phyloP scores from a whole-genome alignment of 1,284 basidiomycete genomes.

The Sanghuangporus sanghuang region DNA sequence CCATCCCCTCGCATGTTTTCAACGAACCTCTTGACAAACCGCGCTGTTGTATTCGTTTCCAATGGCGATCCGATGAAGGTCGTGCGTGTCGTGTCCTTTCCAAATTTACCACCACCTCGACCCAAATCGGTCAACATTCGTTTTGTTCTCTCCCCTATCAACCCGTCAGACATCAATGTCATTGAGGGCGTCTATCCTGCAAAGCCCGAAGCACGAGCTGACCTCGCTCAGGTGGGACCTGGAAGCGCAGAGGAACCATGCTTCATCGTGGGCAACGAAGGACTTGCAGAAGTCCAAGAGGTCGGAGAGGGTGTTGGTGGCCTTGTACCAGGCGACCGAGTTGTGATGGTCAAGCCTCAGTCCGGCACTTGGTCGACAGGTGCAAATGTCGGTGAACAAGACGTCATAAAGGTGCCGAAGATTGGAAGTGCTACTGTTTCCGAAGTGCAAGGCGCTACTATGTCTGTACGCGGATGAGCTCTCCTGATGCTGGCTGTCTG shows the following conservation, averaged over 20 bases:
- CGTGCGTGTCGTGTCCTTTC: conserved; percentile 48
- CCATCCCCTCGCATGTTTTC: conserved; percentile 9
- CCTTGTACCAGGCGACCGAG: conserved; percentile 63
- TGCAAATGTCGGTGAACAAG: conserved; percentile 45
- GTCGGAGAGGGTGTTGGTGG: conserved; percentile 48
- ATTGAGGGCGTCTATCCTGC: conserved; percentile 79
- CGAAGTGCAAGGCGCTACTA: conserved; percentile 66
- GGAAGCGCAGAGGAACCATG: conserved; percentile 33
- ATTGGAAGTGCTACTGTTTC: conserved; percentile 33
- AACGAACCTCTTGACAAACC: conserved; percentile 29
- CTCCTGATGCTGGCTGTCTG: not conserved
- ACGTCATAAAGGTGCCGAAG: conserved; percentile 59
- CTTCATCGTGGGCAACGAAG: conserved; percentile 77
- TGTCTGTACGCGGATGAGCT: conserved; percentile 43
- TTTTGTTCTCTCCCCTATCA: conserved; percentile 74
- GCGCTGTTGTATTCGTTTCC: conserved; percentile 60
- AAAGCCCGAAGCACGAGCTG: conserved; percentile 44
- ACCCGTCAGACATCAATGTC: conserved; percentile 78
- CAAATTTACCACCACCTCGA: conserved; percentile 46
- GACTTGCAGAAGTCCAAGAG: conserved; percentile 60
- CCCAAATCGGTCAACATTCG: conserved; percentile 57
- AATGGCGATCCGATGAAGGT: conserved; percentile 59
- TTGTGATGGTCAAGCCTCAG: conserved; percentile 65
- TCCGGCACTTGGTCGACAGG: conserved; percentile 74
- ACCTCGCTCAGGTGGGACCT: conserved; percentile 29